Evolutionary conservation across 2,329 filamentous ascomycete species (phyloP).

Genomic region (Coccinonectria pachysandricola): DNA sequence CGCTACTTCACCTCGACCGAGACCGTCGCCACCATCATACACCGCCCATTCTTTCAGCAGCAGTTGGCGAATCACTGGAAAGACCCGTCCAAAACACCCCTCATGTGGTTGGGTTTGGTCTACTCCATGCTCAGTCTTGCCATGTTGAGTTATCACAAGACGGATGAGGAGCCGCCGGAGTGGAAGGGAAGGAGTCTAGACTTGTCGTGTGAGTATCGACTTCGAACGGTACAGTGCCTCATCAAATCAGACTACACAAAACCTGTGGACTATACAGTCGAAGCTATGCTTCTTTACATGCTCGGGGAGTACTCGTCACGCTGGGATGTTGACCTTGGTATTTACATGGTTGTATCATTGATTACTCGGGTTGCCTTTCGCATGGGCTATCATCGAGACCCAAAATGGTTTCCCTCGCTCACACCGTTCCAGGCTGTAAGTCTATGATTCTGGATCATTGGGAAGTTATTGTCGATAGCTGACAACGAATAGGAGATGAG

Average conservation of each 20-base stretch:
- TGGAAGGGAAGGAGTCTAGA: slow-evolving; percentile 58
- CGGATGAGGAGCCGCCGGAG: slow-evolving; percentile 69
- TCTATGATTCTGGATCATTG: slow-evolving; percentile 2
- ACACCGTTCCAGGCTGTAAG: slow-evolving; percentile 60
- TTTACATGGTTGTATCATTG: slow-evolving; percentile 48
- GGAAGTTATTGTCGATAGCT: no score
- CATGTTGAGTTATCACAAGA: slow-evolving; percentile 68
- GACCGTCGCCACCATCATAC: slow-evolving; percentile 62
- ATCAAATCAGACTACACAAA: slow-evolving; percentile 68
- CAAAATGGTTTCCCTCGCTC: slow-evolving; percentile 61
- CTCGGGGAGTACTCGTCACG: slow-evolving; percentile 65
- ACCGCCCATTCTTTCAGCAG: slow-evolving; percentile 76
- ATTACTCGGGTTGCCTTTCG: slow-evolving; percentile 50
- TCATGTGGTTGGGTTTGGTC: slow-evolving; percentile 70
- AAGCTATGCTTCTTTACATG: slow-evolving; percentile 65
- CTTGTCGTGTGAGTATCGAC: slow-evolving; percentile 52
- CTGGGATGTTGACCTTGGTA: slow-evolving; percentile 61
- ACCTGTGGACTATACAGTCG: slow-evolving; percentile 64
- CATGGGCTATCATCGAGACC: slow-evolving; percentile 71
- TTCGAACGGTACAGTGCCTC: slow-evolving; percentile 68
- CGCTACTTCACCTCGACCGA: slow-evolving; percentile 84
- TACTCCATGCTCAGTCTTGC: slow-evolving; percentile 69
- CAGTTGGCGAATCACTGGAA: slow-evolving; percentile 58
- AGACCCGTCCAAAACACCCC: slow-evolving; percentile 58
- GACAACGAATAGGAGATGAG: slow-evolving; percentile 52